Percentiles rank a stretch among this genome's conserved stretches.
phyloP scores from a whole-genome alignment of 2,329 filamentous ascomycete species.

The Trichoderma lentiforme region DNA sequence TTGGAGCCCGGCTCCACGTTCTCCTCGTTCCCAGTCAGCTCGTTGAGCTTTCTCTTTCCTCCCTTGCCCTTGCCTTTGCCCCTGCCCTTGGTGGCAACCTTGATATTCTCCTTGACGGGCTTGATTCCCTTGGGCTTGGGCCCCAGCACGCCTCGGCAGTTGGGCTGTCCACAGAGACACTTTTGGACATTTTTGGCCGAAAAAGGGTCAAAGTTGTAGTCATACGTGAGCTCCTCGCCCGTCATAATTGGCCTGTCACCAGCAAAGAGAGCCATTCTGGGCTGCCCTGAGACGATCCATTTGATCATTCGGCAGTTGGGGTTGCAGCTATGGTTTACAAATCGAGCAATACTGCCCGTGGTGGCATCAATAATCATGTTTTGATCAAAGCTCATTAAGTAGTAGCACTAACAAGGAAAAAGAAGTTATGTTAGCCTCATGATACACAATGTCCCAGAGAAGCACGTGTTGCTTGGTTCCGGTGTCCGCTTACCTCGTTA shows the following conservation, averaged over 20 bases:
- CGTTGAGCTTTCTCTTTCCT: slow-evolving; percentile 56
- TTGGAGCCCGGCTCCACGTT: slow-evolving; percentile 35
- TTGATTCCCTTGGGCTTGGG: slow-evolving; percentile 59
- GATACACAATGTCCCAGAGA: background rate
- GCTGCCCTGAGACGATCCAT: slow-evolving; percentile 90
- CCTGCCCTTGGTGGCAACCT: slow-evolving; percentile 36
- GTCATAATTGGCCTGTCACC: slow-evolving; percentile 87
- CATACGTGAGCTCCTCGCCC: slow-evolving; percentile 93
- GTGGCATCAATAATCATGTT: slow-evolving; percentile 99
- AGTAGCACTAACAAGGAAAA: slow-evolving; percentile 69
- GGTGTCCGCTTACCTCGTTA: slow-evolving; percentile 63
- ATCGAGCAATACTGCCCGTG: slow-evolving; percentile 90
- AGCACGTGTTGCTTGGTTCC: background rate
- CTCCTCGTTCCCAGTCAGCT: slow-evolving; percentile 45
- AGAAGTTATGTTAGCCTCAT: background rate
- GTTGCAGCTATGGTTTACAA: slow-evolving; percentile 96
- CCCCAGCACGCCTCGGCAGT: slow-evolving; percentile 63
- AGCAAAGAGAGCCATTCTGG: slow-evolving; percentile 94
- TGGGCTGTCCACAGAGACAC: slow-evolving; percentile 60
- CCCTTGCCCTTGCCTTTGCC: slow-evolving; percentile 28
- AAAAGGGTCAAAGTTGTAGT: slow-evolving; percentile 73
- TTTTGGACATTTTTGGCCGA: slow-evolving; percentile 66
- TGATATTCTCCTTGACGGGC: slow-evolving; percentile 45
- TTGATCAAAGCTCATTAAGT: slow-evolving; percentile 97
- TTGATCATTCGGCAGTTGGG: slow-evolving; percentile 98